phyloP scores from a whole-genome alignment of 2,329 filamentous ascomycete species.

The Penicillium aurantiogriseum region DNA sequence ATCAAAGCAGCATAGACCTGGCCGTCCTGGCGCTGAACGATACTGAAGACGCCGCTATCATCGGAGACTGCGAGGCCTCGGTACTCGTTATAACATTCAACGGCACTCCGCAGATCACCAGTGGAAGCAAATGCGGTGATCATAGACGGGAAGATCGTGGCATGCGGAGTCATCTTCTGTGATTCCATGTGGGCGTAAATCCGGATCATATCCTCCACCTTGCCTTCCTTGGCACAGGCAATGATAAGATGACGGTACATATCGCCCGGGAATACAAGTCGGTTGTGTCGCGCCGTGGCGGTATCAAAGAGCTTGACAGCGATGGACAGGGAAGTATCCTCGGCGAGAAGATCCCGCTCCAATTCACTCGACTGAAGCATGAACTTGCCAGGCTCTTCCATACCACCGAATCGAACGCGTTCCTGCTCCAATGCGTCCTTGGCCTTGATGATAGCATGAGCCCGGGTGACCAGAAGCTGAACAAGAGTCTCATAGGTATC shows the following conservation, averaged over 20 bases:
- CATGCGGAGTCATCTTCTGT: slow-evolving; percentile 69
- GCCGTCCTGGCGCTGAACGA: slow-evolving; percentile 72
- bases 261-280: slow-evolving; percentile 69
- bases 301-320: slow-evolving; percentile 83
- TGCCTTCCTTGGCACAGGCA: slow-evolving; percentile 79
- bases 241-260: slow-evolving; percentile 83
- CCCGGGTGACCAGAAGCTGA: slow-evolving; percentile 74
- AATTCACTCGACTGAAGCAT: slow-evolving; percentile 86
- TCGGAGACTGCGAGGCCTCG: slow-evolving; percentile 81
- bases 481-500: slow-evolving; percentile 88
- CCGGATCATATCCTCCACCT: slow-evolving; percentile 82
- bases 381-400: slow-evolving; percentile 80
- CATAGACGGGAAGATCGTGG: slow-evolving; percentile 85
- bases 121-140: slow-evolving; percentile 85
- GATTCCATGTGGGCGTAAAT: slow-evolving; percentile 90
- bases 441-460: slow-evolving; percentile 71
- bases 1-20: slow-evolving; percentile 89
- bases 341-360: slow-evolving; percentile 78
- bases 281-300: slow-evolving; percentile 61
- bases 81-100: slow-evolving; percentile 96
- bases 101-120: slow-evolving; percentile 80
- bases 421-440: slow-evolving; percentile 76
- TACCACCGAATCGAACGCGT: slow-evolving; percentile 77
- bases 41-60: slow-evolving; percentile 68
- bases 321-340: slow-evolving; percentile 82